Conservation (phyloP, 192 early-diverging fungal genomes). For the Phycomyces blakesleeanus region DNA sequence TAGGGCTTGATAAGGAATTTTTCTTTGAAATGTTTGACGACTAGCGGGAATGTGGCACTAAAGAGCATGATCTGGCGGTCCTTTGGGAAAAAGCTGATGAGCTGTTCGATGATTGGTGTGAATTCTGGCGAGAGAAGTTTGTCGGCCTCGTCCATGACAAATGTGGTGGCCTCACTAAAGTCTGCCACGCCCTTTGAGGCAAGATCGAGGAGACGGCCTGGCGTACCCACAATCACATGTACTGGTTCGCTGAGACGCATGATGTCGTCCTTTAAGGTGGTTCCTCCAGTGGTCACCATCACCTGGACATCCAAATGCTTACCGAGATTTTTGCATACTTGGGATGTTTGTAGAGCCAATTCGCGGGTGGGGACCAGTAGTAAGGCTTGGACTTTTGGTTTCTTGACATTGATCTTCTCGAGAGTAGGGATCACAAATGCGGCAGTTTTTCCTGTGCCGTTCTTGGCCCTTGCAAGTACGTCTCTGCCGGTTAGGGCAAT, state of each 20-base stretch:
- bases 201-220: slow-evolving; percentile 94
- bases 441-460: slow-evolving; percentile 94
- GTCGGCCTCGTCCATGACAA: slow-evolving; percentile 99
- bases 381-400: slow-evolving; percentile 86
- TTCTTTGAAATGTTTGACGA: slow-evolving; percentile 98
- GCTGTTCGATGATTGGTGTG: slow-evolving; percentile 95
- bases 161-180: slow-evolving; percentile 81
- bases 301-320: slow-evolving; percentile 95
- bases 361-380: slow-evolving; percentile 96
- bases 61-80: slow-evolving; percentile 95
- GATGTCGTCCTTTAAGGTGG: slow-evolving; percentile 97
- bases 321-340: slow-evolving; percentile 95
- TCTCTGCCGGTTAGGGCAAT: slow-evolving; percentile 94
- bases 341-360: slow-evolving; percentile 97
- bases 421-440: slow-evolving; percentile 95
- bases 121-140: slow-evolving; percentile 98
- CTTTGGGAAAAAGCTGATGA: slow-evolving; percentile 85
- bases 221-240: slow-evolving; percentile 96
- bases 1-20: slow-evolving; percentile 94
- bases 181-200: slow-evolving; percentile 93
- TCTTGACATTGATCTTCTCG: slow-evolving; percentile 88
- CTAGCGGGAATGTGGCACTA: slow-evolving; percentile 96
- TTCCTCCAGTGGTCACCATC: slow-evolving; percentile 99
- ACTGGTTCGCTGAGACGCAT: slow-evolving; percentile 90
- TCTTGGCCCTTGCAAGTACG: slow-evolving; percentile 95